Evolutionary conservation across 2,329 filamentous ascomycete genomes (phyloP), one percentile per base, ranked within the genome.

Genomic region (Fusarium sp.): DNA sequence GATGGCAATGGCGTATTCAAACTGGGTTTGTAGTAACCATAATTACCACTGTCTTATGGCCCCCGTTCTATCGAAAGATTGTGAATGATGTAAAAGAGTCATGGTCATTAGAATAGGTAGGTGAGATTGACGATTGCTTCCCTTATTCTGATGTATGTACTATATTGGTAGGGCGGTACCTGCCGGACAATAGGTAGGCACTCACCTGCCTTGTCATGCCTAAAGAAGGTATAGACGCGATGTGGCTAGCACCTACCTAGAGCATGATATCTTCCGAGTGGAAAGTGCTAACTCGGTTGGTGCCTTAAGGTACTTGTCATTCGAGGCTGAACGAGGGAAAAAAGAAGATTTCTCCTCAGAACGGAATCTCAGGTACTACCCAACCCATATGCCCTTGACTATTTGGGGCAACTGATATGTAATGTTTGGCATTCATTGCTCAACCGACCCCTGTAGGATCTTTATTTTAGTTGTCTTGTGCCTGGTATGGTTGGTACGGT

Each of bases 1-100:
- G 53, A 70, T 64, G 66, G 50, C 53, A 56, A 56, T 40, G 43
- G 40, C 39, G 40, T 40, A 33, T 51, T 20, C 22, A 66, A 56
- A 22, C 32, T 40, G 56, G 46, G 41, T 53, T 45, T 47, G 20
- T 24, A 30, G 45, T 46, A 59, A 52, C 62, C 56, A 43, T 47
- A 52, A 56, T 35, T 22, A 41, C 50, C 46, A 49, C 40, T 26
- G 22, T 30, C 32, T 35, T 19, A 15, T 45, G 30, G 33, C 6
- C 33, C 17, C 43, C 57, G 46, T 66, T 33, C 62, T 43, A 24
- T 30, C 20, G 50, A 65, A 44, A 41, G 56, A 53, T 66, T 41
- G 37, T 55, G 52, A 47, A 50, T 28, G 32, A 41, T 49, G 43
- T 20, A 45, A 13, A 17, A 46, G 40, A 51, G 22, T 32, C 26